Base-by-base conservation (phyloP, 345 rosid species). In the Hibiscus syriacus region DNA sequence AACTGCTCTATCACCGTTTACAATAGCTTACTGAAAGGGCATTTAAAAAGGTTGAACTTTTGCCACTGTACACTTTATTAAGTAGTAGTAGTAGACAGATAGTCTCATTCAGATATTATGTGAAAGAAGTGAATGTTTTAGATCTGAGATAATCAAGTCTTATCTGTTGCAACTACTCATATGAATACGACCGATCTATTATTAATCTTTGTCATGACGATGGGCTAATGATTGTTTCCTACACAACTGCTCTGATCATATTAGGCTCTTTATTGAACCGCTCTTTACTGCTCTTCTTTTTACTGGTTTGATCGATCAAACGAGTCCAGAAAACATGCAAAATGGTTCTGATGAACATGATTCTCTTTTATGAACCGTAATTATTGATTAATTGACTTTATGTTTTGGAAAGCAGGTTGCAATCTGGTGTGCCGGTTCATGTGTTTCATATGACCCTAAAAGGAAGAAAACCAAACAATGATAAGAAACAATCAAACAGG, bases 331-430 rank as follows among this genome's bases (percentile, higher is more conserved):
- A 60, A 38, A 38, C 27, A 36, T 60, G 65, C 17, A 11, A 60
- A 38, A 38, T 38, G 17, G 1, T 60, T 38, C 43, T 32, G 25
- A 17, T 32, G 3, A 32, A 17, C n/a, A 58, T 58, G 14, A 58
- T 1, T 12, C 27, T 61, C 25, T 12, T 20, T 46, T 46, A 46
- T 46, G 16, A 16, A 46, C 10, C 52, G 4, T n/a, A 46, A 46
- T 46, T n/a, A 8, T 46, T n/a, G 52, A n/a, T 1, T 5, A 25
- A 12, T 23, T 14, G 10, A 22, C 10, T 22, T 22, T 52, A 52
- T 52, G 23, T 52, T 72, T 55, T 50, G 72, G 75, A 34, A 13
- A 75, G 77, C 71, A 69, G 75, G 76, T 70, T 62, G 34, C 34
- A 30, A 32, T 32, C 23, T 36, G 13, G 10, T 2, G n/a, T n/a